phyloP scores from a whole-genome alignment of 2,329 filamentous ascomycete genomes.

The Apiospora hydei region DNA sequence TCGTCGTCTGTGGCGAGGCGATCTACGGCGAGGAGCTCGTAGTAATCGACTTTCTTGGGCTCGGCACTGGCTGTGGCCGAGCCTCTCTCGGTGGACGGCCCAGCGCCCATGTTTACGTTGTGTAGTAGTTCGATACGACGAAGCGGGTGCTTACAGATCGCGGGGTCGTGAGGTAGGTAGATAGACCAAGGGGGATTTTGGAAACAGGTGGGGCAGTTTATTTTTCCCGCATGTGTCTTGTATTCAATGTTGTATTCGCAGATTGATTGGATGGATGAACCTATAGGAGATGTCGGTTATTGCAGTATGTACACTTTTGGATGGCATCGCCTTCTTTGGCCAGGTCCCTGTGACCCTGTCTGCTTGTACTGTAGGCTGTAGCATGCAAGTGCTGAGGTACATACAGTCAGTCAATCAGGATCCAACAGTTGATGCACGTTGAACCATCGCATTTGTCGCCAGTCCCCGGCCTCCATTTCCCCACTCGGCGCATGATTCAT shows the following conservation, averaged over 20 bases:
- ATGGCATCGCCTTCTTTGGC: background rate
- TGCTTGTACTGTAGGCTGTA: too few relatives aligned
- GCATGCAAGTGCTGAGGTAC: too few relatives aligned
- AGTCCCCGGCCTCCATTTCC: background rate
- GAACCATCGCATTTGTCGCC: background rate
- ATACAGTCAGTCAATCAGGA: too few relatives aligned
- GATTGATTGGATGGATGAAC: background rate
- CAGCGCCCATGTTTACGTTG: slow-evolving; percentile 55
- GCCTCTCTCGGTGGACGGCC: slow-evolving; percentile 57
- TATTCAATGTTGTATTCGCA: background rate
- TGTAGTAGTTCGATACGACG: background rate
- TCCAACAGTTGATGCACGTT: background rate
- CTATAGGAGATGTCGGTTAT: background rate
- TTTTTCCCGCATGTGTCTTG: background rate
- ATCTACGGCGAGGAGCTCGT: slow-evolving; percentile 81
- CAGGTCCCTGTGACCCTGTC: too few relatives aligned
- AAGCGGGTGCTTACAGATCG: background rate
- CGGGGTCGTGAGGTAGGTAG: slow-evolving; percentile 7
- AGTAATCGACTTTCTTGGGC: slow-evolving; percentile 76
- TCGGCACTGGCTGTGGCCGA: slow-evolving; percentile 38
- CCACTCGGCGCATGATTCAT: background rate
- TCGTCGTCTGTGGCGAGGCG: slow-evolving; percentile 81
- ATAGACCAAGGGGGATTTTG: background rate
- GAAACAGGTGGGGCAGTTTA: background rate
- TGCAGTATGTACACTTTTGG: background rate